Evolutionary conservation across 1,284 basidiomycete species (phyloP), one percentile per base, ranked within the genome.

Genomic region (Agaricales sp.): DNA sequence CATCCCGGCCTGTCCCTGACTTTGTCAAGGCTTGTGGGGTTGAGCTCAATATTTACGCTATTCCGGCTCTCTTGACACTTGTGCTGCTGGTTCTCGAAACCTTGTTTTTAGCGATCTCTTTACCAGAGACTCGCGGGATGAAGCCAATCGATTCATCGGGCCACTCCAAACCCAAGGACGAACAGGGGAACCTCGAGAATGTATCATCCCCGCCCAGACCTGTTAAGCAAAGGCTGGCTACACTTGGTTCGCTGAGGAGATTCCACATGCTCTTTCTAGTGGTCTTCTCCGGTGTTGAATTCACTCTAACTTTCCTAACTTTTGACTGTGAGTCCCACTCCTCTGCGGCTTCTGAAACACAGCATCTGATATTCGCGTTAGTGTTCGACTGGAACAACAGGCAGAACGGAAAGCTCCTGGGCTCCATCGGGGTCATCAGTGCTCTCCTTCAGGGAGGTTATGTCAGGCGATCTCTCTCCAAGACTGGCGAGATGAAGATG

Each of bases 251-350:
- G 2, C 70, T 93, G 46, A 78, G 82, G 22, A 64, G 67, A 47
- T 63, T 87, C 6, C 92, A 95, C 61, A 86, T 92, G 61, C 64
- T 82, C 26, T 96, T 95, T 70, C 69, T 95, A 50, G 77, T 82
- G 39, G 65, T 93, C 49, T 96, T 96, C 65, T 92, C 92, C 3
- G 92, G 92, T 46, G 82, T 92, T 46, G 92, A 95, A 60, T 94
- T 93, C 65, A 94, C 92, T 0, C 69, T 95, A 22, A 92, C 89
- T 0, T 95, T 95, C 71, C 68, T 94, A 45, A 93, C 88, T 1
- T 91, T 88, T 57, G 87, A 90, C 61, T 64, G 87, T 90, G 62
- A 63, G 85, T 74, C 26, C 46, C 11, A 25, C 26, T 23, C 13
- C 38, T n/a, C 26, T 11, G 20, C 44, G 13, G 47, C n/a, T 43